Percentiles rank a stretch among this genome's conserved stretches.
Evolutionary conservation across 1,139 yeast species (phyloP).

Genomic region (Kluyveromyces marxianus): DNA sequence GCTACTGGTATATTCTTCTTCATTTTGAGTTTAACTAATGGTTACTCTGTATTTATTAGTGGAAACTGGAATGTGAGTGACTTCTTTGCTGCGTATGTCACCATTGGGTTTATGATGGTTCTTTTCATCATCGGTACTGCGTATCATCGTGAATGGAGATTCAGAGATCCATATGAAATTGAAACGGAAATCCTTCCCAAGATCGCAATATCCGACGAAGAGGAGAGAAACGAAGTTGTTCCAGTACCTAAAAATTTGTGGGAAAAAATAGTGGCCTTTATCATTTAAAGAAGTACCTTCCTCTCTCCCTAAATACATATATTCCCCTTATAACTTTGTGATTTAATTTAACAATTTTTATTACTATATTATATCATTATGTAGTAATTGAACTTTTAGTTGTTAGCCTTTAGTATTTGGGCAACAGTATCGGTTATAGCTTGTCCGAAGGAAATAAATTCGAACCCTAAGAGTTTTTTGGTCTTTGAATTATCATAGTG

Average conservation of each 20-base stretch:
- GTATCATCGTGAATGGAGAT: constrained; percentile 29
- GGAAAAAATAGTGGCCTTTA: constrained; percentile 10
- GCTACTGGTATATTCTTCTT: constrained; percentile 36
- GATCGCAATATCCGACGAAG: constrained; percentile 13
- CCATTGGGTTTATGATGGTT: constrained; percentile 42
- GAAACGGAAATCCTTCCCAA: constrained; percentile 24
- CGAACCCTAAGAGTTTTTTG: constrained; percentile 33
- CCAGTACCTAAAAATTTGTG: constrained; percentile 10
- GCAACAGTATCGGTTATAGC: constrained; percentile 37
- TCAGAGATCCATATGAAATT: constrained; percentile 36
- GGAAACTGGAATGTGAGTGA: constrained; percentile 35
- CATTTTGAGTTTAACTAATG: constrained; percentile 43
- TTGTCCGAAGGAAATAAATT: constrained; percentile 34
- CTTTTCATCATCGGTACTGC: constrained; percentile 39
- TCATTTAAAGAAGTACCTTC: constrained; percentile 1
- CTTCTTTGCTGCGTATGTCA: constrained; percentile 52
- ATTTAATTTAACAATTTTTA: too few relatives aligned
- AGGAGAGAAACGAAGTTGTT: constrained; percentile 9
- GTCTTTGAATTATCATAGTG: constrained; percentile 26
- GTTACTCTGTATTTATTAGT: constrained; percentile 45
- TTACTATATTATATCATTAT: too few relatives aligned
- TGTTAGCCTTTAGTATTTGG: constrained; percentile 31
- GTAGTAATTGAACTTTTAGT: background rate
- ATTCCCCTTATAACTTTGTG: too few relatives aligned
- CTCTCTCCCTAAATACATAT: too few relatives aligned